A percentile compares a stretch with the other conserved stretches of the same genome.
Evolutionary conservation across 2,329 filamentous ascomycete species (phyloP).

Genomic region (Coniochaeta sp.): DNA sequence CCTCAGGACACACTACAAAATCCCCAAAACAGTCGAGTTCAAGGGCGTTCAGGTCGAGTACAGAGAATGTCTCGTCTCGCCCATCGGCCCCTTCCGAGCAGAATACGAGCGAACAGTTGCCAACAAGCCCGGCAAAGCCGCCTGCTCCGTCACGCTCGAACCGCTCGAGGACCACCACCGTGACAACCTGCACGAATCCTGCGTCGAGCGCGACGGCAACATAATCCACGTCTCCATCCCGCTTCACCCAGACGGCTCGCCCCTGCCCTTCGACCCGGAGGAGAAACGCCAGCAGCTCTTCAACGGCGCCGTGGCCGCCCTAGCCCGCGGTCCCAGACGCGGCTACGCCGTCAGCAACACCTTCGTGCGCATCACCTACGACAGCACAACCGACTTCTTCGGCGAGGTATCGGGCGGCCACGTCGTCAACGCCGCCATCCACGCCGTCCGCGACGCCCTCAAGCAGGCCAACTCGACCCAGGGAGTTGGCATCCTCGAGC

Average conservation of each 20-base stretch:
- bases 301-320: conserved; percentile 75
- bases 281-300: conserved; percentile 53
- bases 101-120: conserved; percentile 74
- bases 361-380: conserved; percentile 61
- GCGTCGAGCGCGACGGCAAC: conserved; percentile 63
- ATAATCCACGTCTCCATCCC: conserved; percentile 48
- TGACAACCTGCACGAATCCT: conserved; percentile 30
- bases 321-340: conserved; percentile 77
- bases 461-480: conserved; percentile 48
- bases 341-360: conserved; percentile 75
- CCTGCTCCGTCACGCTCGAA: conserved; percentile 62
- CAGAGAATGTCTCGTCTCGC: conserved; percentile 66
- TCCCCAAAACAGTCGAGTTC: conserved; percentile 62
- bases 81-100: conserved; percentile 49
- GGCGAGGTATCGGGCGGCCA: conserved; percentile 63
- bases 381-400: conserved; percentile 58
- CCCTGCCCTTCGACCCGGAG: conserved; percentile 41
- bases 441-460: conserved; percentile 63
- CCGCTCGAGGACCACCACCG: conserved; percentile 41
- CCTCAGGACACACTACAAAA: conserved; percentile 83
- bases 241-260: conserved; percentile 41
- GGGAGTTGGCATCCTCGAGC: conserved; percentile 71
- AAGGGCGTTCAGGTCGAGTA: conserved; percentile 94
- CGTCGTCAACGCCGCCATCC: conserved; percentile 55
- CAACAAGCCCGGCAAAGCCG: conserved; percentile 71